These are phyloP conservation scores for Cutaneotrichosporon cutaneum DNA, from an alignment of 1,284 basidiomycete species.

Conservation along the genomic window DNA sequence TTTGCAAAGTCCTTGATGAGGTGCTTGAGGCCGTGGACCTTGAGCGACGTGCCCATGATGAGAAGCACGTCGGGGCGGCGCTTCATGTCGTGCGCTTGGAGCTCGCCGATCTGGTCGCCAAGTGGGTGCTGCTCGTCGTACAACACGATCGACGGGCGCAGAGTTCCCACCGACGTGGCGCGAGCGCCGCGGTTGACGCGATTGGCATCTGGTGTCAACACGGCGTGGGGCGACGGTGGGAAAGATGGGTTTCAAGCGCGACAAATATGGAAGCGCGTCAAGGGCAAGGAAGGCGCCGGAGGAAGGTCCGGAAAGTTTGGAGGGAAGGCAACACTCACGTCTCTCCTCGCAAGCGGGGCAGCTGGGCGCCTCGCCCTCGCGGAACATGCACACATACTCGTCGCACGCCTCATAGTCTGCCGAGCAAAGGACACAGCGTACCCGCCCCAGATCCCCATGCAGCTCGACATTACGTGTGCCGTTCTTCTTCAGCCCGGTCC, in stretches of 20 bases:
- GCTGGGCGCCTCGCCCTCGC: slow-evolving; percentile 67
- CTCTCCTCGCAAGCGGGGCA: slow-evolving; percentile 77
- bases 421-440: slow-evolving; percentile 78
- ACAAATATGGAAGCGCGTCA: too few relatives aligned
- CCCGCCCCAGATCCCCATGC: slow-evolving; percentile 86
- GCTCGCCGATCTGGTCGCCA: slow-evolving; percentile 77
- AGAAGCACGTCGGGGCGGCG: slow-evolving; percentile 85
- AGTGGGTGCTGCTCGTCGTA: slow-evolving; percentile 87
- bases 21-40: slow-evolving; percentile 86
- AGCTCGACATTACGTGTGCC: slow-evolving; percentile 81
- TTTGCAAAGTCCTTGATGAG: slow-evolving; percentile 91
- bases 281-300: background rate
- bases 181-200: slow-evolving; percentile 65
- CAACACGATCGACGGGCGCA: slow-evolving; percentile 83
- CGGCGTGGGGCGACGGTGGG: background rate
- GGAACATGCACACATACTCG: slow-evolving; percentile 64
- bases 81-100: slow-evolving; percentile 69
- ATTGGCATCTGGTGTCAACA: slow-evolving; percentile 35
- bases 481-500: slow-evolving; percentile 58
- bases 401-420: slow-evolving; percentile 67
- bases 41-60: slow-evolving; percentile 93
- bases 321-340: slow-evolving; percentile 59
- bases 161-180: slow-evolving; percentile 68
- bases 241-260: too few relatives aligned
- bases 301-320: background rate